A percentile compares a stretch with the other conserved stretches of the same genome.
These are phyloP conservation scores for Candida tetrigidarum DNA, from an alignment of 1,139 yeast species.

Conservation along the genomic window DNA sequence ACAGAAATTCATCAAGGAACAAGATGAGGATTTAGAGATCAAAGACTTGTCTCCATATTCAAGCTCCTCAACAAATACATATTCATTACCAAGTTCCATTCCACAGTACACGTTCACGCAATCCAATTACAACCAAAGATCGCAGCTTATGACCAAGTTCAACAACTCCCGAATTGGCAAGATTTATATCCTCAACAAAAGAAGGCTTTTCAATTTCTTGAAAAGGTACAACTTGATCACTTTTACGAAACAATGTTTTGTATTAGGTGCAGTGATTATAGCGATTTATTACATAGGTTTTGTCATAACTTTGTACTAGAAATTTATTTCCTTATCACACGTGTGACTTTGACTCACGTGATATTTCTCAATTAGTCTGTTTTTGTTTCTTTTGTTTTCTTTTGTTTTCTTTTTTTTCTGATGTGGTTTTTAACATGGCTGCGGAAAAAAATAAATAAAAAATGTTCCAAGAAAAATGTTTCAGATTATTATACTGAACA, in stretches of 20 bases:
- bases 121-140: not conserved
- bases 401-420: not conserved
- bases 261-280: conserved; percentile 22
- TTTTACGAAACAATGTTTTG: conserved; percentile 24
- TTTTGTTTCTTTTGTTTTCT: not conserved
- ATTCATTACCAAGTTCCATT: conserved; percentile 14
- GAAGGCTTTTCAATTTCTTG: conserved; percentile 15
- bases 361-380: not conserved
- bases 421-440: conserved; percentile 9
- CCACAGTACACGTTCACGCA: conserved; percentile 21
- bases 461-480: conserved; percentile 2
- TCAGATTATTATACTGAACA: not conserved
- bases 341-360: no score
- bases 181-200: conserved; percentile 10
- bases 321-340: not conserved
- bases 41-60: conserved; percentile 1
- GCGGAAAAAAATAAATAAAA: conserved; percentile 1
- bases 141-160: conserved; percentile 7
- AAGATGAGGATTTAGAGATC: conserved; percentile 20
- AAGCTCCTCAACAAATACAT: conserved; percentile 2
- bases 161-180: conserved; percentile 13
- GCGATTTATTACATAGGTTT: conserved; percentile 25
- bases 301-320: conserved; percentile 16
- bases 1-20: conserved; percentile 26
- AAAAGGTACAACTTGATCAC: conserved; percentile 22